Base-by-base conservation (phyloP, 129 eudicot genomes). In the Scalesia atractyloides region DNA sequence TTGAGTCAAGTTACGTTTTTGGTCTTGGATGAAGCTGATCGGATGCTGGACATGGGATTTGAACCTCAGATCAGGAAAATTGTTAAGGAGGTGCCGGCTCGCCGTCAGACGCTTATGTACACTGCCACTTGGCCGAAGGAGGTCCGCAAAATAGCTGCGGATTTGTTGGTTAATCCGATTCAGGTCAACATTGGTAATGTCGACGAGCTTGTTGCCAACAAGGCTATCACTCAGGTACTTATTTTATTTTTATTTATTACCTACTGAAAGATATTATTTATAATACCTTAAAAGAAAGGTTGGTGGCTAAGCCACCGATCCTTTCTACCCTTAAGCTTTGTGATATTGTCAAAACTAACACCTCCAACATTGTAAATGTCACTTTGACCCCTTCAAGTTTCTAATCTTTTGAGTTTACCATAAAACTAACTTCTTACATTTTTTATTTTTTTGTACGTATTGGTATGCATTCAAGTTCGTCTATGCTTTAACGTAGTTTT, bases 111-210 rank as follows among this genome's bases (percentile, higher is more conserved):
- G 6, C 86, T 94, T 66, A 94, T 94, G 98, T 94, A 89, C 82
- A 94, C 98, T 18, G 98, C 98, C 53, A 94, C 98, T 9, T 94
- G 98, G 98, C 98, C 98, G 0, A 94, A 94, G 69, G 97, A 94
- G 76, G 98, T 94, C 17, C 98, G 98, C 33, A 90, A 80, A 83
- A 94, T 94, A 56, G 98, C 98, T 64, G 89, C 96, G 5, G 98
- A 94, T 84, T 77, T 94, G 17, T 76, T 94, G 74, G 83, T 82
- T 20, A 87, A 83, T 72, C 98, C 98, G 9, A 82, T 90, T 64
- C 98, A 94, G 78, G 98, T 94, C 60, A 94, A 94, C 75, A 94
- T 94, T 63, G 98, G 98, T 52, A 94, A 84, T 79, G 96, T 85
- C 3, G 87, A 94, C 65, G 96, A 85, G 83, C 97, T 94, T 73